Conservation (phyloP, 352 stramenopile genomes). For the Saprolegnia diclina region DNA sequence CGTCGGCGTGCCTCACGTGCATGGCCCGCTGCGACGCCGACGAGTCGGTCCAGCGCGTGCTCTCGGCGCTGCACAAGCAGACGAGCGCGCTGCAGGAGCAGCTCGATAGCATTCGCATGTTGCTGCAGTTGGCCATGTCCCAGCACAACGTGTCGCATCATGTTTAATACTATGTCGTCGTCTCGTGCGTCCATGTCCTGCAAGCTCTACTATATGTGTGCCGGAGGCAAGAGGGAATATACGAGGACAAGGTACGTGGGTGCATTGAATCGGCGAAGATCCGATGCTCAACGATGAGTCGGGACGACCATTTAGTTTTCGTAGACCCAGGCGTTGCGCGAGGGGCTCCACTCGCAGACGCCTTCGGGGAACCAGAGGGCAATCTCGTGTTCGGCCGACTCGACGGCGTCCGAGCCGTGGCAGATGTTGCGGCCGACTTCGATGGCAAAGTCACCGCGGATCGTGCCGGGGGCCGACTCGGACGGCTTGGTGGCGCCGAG, state of each 20-base stretch:
- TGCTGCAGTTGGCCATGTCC: slow-evolving; percentile 6
- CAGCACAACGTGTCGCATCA: not conserved
- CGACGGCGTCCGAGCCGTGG: slow-evolving; percentile 96
- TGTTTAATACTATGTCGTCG: slow-evolving; percentile 7
- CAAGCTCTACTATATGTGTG: too few relatives aligned
- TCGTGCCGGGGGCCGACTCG: slow-evolving; percentile 93
- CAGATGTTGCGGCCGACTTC: slow-evolving; percentile 93
- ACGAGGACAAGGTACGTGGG: not conserved
- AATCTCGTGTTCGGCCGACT: slow-evolving; percentile 97
- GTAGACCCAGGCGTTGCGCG: slow-evolving; percentile 94
- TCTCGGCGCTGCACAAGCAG: slow-evolving; percentile 3
- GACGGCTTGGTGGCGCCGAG: slow-evolving; percentile 95
- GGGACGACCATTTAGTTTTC: slow-evolving; percentile 74
- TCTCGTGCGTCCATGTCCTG: not conserved
- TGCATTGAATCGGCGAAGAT: not conserved
- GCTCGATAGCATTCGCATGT: slow-evolving; percentile 10
- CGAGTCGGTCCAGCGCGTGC: not conserved
- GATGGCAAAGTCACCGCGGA: slow-evolving; percentile 96
- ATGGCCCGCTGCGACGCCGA: not conserved
- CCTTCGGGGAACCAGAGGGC: slow-evolving; percentile 96
- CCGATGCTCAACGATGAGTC: not conserved
- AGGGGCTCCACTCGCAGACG: slow-evolving; percentile 86
- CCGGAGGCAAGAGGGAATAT: not conserved
- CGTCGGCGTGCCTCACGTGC: not conserved
- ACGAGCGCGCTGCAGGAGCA: slow-evolving; percentile 10